These are phyloP conservation scores for Xylariales sp. DNA, from an alignment of 2,329 filamentous ascomycete species.

Conservation along the genomic window DNA sequence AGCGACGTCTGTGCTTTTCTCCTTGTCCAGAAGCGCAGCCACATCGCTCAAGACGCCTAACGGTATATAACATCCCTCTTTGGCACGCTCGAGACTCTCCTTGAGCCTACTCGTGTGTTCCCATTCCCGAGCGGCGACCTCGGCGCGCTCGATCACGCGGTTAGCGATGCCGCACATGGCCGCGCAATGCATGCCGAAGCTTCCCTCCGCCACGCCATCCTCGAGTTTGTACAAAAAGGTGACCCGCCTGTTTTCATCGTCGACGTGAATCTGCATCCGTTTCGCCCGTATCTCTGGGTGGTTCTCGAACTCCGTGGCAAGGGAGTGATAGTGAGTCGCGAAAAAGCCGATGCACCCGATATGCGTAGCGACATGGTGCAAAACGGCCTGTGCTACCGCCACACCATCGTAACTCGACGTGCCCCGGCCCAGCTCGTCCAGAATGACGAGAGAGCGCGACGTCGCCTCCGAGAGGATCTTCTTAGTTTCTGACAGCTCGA, in stretches of 20 bases:
- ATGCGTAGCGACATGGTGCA: constrained; percentile 95
- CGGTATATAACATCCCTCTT: constrained; percentile 82
- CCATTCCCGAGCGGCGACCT: constrained; percentile 90
- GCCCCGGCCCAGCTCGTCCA: constrained; percentile 94
- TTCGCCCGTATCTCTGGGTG: constrained; percentile 89
- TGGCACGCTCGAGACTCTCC: constrained; percentile 85
- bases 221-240: constrained; percentile 97
- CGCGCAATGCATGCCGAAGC: constrained; percentile 98
- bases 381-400: constrained; percentile 92
- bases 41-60: constrained; percentile 90
- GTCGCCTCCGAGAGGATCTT: constrained; percentile 97
- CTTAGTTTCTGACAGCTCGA: constrained; percentile 96
- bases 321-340: constrained; percentile 95
- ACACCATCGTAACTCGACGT: constrained; percentile 97
- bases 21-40: constrained; percentile 76
- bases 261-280: constrained; percentile 95
- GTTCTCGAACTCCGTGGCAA: constrained; percentile 88
- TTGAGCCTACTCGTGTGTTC: constrained; percentile 93
- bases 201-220: constrained; percentile 92
- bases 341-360: constrained; percentile 97
- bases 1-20: constrained; percentile 57
- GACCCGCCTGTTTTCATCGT: constrained; percentile 84
- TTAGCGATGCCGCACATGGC: constrained; percentile 95
- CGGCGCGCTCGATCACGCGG: constrained; percentile 85
- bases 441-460: constrained; percentile 91